phyloP scores from a whole-genome alignment of 148 eudicot genomes.

The Hydrangea macrophylla region DNA sequence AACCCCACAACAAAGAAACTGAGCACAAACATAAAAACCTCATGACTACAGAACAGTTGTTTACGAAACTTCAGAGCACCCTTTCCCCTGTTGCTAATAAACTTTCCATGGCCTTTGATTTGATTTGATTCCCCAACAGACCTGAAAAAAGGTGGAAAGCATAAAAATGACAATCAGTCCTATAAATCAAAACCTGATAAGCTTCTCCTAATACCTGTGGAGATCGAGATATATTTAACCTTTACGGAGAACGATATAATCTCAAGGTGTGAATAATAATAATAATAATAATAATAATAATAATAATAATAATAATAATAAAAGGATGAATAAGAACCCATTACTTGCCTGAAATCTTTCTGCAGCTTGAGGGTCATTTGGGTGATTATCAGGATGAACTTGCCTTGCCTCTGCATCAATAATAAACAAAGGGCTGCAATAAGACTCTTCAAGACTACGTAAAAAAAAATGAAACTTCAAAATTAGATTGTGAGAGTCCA shows the following conservation, averaged over 20 bases:
- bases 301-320: no score
- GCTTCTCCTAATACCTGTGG: constrained; percentile 86
- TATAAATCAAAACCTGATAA: constrained; percentile 82
- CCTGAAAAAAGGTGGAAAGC: no score
- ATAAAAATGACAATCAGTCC: no score
- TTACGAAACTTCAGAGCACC: no score
- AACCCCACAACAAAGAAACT: no score
- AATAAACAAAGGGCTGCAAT: neutral
- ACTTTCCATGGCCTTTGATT: no score
- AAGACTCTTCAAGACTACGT: neutral
- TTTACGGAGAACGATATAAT: neutral
- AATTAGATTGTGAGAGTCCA: neutral
- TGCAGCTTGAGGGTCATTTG: constrained; percentile 86
- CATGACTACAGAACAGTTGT: no score
- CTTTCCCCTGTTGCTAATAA: no score
- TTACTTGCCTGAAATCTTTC: constrained; percentile 85
- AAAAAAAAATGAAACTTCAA: neutral
- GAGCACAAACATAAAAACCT: no score
- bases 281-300: neutral
- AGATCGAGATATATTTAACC: neutral
- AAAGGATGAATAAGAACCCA: neutral
- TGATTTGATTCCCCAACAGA: no score
- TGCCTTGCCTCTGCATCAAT: constrained; percentile 69
- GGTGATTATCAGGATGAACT: constrained; percentile 94
- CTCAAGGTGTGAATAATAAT: neutral